These are phyloP conservation scores for Suillus bovinus DNA, from an alignment of 768 basidiomycete species.

Conservation along the genomic window DNA sequence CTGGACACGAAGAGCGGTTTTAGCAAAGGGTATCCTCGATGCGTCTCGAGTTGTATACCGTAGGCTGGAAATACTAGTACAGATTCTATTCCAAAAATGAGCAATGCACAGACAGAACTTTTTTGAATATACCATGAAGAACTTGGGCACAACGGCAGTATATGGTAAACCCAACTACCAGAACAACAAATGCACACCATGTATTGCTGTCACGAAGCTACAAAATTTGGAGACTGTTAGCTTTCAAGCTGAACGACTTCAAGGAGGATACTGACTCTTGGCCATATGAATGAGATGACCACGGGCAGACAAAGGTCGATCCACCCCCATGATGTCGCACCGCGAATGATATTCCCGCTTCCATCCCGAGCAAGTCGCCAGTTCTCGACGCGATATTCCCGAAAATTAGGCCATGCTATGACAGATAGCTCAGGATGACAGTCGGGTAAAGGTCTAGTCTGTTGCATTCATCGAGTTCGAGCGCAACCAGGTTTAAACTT, in stretches of 20 bases:
- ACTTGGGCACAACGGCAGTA: constrained; percentile 44
- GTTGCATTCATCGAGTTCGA: constrained; percentile 36
- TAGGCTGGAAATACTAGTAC: constrained; percentile 63
- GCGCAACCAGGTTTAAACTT: not conserved
- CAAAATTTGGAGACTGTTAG: constrained; percentile 14
- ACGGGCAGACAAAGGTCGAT: constrained; percentile 36
- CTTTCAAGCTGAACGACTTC: constrained; percentile 7
- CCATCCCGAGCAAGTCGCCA: constrained; percentile 47
- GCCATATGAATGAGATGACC: constrained; percentile 36
- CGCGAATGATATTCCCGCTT: constrained; percentile 32
- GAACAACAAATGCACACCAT: constrained; percentile 11
- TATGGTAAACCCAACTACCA: constrained; percentile 25
- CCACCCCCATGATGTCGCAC: constrained; percentile 36
- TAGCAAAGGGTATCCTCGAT: constrained; percentile 51
- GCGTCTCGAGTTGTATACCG: constrained; percentile 76
- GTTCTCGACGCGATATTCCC: constrained; percentile 64
- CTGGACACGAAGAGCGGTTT: constrained; percentile 35
- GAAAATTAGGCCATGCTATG: constrained; percentile 44
- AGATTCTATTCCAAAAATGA: constrained; percentile 53
- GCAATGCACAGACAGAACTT: not conserved
- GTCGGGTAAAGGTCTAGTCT: constrained; percentile 36
- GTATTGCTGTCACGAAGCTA: constrained; percentile 20
- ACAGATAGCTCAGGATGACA: constrained; percentile 55
- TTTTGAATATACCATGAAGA: constrained; percentile 44
- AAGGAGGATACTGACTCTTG: constrained; percentile 23